phyloP scores from a whole-genome alignment of 2,329 filamentous ascomycete genomes.

The Stenocarpella maydis region DNA sequence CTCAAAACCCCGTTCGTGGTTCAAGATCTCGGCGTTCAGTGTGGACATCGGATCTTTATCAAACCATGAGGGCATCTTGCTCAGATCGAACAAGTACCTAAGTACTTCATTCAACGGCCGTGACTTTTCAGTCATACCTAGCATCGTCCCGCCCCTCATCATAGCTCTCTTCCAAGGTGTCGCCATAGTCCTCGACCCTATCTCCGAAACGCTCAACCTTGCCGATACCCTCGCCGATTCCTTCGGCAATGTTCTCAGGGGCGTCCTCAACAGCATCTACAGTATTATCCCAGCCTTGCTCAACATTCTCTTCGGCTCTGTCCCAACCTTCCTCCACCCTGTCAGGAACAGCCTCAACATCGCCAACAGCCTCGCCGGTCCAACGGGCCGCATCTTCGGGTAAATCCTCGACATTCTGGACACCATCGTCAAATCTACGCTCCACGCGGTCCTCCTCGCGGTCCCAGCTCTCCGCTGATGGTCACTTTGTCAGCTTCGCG shows the following conservation, averaged over 20 bases:
- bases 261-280: slow-evolving; percentile 30
- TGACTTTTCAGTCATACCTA: slow-evolving; percentile 22
- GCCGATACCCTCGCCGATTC: slow-evolving; percentile 25
- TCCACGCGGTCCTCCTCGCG: slow-evolving; percentile 29
- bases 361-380: slow-evolving; percentile 29
- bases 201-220: slow-evolving; percentile 31
- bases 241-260: slow-evolving; percentile 29
- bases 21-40: not conserved
- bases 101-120: not conserved
- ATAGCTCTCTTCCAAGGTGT: slow-evolving; percentile 28
- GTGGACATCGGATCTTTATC: no score
- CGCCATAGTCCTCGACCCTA: slow-evolving; percentile 7
- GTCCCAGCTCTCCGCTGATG: slow-evolving; percentile 15
- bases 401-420: slow-evolving; percentile 25
- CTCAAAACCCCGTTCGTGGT: no score
- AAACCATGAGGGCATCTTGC: not conserved
- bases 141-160: slow-evolving; percentile 31
- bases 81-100: not conserved
- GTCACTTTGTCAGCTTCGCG: not conserved
- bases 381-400: slow-evolving; percentile 32
- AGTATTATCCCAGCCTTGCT: slow-evolving; percentile 34
- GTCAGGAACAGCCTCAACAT: slow-evolving; percentile 27
- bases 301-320: slow-evolving; percentile 18
- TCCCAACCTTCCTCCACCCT: slow-evolving; percentile 23
- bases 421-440: slow-evolving; percentile 28